A percentile compares a stretch with the other conserved stretches of the same genome.
phyloP scores from a whole-genome alignment of 2,329 filamentous ascomycete genomes.

The Periconia digitata region DNA sequence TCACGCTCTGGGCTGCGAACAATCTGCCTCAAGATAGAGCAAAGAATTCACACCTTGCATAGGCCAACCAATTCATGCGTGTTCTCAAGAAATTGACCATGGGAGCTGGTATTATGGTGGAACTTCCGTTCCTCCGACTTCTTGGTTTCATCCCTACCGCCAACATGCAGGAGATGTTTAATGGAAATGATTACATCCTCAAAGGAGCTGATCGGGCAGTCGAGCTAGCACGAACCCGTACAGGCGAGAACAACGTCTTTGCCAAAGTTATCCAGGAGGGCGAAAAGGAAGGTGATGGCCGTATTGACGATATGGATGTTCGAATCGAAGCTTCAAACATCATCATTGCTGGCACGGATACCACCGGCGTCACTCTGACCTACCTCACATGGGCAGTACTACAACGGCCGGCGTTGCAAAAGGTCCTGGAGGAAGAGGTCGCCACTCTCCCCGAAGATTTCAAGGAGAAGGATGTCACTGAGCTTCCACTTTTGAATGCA shows the following conservation, averaged over 20 bases:
- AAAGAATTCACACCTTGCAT: background rate
- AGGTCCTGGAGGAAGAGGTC: conserved; percentile 25
- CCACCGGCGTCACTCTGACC: conserved; percentile 36
- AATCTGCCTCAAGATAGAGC: too few relatives aligned
- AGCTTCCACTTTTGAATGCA: conserved; percentile 35
- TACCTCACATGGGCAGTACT: conserved; percentile 39
- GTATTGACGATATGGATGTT: conserved; percentile 29
- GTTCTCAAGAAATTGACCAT: conserved; percentile 40
- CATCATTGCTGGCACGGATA: conserved; percentile 40
- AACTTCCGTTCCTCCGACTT: conserved; percentile 38
- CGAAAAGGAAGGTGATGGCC: conserved; percentile 21
- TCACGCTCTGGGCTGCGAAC: too few relatives aligned
- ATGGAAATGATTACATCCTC: conserved; percentile 36
- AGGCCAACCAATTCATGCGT: conserved; percentile 40
- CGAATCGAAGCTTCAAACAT: conserved; percentile 32
- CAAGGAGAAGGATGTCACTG: conserved; percentile 26
- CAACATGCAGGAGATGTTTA: conserved; percentile 37
- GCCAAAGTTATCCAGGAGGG: conserved; percentile 27
- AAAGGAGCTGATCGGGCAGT: conserved; percentile 34
- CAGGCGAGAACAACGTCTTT: conserved; percentile 33
- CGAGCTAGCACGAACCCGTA: conserved; percentile 30
- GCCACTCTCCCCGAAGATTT: conserved; percentile 17
- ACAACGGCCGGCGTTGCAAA: conserved; percentile 20
- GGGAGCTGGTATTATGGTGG: conserved; percentile 39
- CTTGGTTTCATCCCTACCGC: conserved; percentile 34